These are phyloP conservation scores for Chlorella variabilis DNA, from an alignment of 163 green algal species.

Conservation along the genomic window DNA sequence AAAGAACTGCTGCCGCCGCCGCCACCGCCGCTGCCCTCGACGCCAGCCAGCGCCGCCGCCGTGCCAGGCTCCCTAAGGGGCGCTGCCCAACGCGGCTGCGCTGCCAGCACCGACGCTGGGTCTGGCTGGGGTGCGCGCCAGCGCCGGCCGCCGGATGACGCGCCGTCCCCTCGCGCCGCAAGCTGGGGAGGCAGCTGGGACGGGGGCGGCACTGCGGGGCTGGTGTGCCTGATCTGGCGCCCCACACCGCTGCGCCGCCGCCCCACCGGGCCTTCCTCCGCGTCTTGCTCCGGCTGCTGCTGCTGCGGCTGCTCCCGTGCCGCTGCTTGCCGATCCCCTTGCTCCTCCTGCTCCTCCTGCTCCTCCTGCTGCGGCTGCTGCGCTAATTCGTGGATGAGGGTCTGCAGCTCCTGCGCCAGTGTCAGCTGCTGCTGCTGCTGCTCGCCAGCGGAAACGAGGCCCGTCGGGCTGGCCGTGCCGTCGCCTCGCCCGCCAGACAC, in stretches of 20 bases:
- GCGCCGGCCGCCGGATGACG: not conserved
- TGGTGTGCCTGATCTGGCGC: slow-evolving; percentile 13
- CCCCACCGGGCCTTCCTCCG: not conserved
- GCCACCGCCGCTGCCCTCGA: not conserved
- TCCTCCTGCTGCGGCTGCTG: not conserved
- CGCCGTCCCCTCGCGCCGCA: not conserved
- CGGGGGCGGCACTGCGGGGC: slow-evolving; percentile 15
- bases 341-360: not conserved
- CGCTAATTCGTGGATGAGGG: not conserved
- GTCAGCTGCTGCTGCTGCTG: not conserved
- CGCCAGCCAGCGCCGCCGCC: not conserved
- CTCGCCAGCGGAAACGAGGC: not conserved
- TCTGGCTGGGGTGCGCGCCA: not conserved
- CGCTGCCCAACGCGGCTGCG: not conserved
- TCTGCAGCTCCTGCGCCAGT: slow-evolving; percentile 22
- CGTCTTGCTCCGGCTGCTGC: slow-evolving; percentile 10
- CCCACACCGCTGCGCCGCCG: not conserved
- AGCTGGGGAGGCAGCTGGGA: not conserved
- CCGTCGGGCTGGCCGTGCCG: not conserved
- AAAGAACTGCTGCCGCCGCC: not conserved
- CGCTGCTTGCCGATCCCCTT: not conserved
- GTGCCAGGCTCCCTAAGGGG: not conserved
- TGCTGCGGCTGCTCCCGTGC: not conserved
- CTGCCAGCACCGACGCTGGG: not conserved
- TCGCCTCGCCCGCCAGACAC: not conserved